phyloP scores from a whole-genome alignment of 2,329 filamentous ascomycete genomes.

The Colletotrichum zoysiae region DNA sequence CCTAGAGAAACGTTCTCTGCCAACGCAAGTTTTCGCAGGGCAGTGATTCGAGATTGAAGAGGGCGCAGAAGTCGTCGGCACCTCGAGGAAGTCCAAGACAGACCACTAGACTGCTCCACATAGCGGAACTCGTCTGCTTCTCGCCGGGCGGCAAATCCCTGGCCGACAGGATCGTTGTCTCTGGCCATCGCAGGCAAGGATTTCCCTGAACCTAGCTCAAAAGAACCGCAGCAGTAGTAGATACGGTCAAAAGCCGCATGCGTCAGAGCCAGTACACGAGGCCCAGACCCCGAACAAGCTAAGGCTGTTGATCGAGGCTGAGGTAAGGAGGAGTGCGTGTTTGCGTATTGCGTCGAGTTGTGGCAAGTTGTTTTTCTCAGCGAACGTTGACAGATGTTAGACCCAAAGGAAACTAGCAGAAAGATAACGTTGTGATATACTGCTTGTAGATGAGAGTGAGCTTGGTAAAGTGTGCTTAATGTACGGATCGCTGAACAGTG shows the following conservation, averaged over 20 bases:
- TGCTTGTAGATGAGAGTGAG: neutral
- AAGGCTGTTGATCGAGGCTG: neutral
- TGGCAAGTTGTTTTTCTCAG: neutral
- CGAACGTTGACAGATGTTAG: neutral
- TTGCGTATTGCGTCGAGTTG: neutral
- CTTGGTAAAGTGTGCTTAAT: constrained; percentile 3
- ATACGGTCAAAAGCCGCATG: neutral
- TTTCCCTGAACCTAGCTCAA: neutral
- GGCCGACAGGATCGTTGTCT: neutral
- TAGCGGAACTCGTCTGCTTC: neutral
- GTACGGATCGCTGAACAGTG: neutral
- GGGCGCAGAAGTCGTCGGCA: constrained; percentile 62
- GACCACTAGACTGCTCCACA: neutral
- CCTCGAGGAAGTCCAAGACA: constrained; percentile 60
- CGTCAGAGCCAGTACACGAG: too few relatives aligned
- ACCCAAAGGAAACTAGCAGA: neutral
- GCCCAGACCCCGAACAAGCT: neutral
- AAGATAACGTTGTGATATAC: neutral
- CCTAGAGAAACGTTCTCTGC: constrained; percentile 35
- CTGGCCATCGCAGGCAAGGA: neutral
- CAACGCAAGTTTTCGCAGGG: constrained; percentile 53
- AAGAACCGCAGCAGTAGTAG: neutral
- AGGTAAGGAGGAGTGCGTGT: neutral
- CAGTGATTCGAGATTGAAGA: constrained; percentile 57
- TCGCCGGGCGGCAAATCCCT: neutral